Base-by-base conservation (phyloP, 768 basidiomycete species). In the Ephemerocybe angulata region DNA sequence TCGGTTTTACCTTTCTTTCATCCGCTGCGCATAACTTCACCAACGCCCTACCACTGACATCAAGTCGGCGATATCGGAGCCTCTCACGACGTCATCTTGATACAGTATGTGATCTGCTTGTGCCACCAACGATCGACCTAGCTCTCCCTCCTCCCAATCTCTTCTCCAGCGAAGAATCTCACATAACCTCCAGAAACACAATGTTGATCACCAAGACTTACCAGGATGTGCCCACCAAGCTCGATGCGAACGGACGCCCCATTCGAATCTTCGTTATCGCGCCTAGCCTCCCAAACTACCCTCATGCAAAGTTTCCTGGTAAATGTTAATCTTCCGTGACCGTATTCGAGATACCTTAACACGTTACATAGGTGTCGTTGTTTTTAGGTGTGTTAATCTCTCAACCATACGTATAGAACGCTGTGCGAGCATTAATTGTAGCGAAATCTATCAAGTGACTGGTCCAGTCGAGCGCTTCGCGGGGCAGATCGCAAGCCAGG, bases 371-470 rank as follows among this genome's bases (percentile, higher is more conserved):
- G 90, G 90, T 12, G 87, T 93, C 22, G 81, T 93, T 10, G 84
- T 87, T 38, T 92, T 91, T 75, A 91, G 89, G 88, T 85, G 65
- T 50, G 65, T 2, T 21, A n/a, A 13, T 22, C 25, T 33, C 11
- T 13, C 38, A 15, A n/a, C n/a, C 25, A 19, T 13, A 10, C 33
- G 19, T 24, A 8, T 24, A 17, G 8, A 29, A 41, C 33, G 52
- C n/a, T 53, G 30, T 12, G 31, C n/a, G n/a, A n/a, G n/a, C n/a
- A n/a, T n/a, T n/a, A 21, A 13, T 27, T 52, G 17, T 63, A 93
- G 92, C 63, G 94, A 96, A 73, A 98, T 98, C 52, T 98, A 97
- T 67, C 90, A 92, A 68, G 93, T 95, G 1, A 95, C 92, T n/a
- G 93, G 93, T 0, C 94, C 94, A 31, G 94, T 96, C n/a, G 93